Evolutionary conservation across 2,329 filamentous ascomycete genomes (phyloP).

Genomic region (Rhynchosporium agropyri): DNA sequence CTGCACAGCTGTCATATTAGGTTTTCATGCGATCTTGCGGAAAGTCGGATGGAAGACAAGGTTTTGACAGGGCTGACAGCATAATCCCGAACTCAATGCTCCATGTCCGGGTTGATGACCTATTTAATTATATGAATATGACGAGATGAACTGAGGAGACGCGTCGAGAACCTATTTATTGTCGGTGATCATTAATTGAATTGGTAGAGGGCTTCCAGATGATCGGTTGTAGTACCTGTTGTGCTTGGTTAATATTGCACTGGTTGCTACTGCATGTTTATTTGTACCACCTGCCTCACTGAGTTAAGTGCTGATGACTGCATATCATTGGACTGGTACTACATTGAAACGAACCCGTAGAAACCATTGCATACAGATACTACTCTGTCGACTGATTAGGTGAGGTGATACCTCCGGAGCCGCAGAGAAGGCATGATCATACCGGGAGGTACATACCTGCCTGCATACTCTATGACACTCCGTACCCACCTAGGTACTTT

Average conservation of each 20-base stretch:
- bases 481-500: too few relatives aligned
- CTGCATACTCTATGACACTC: constrained; percentile 2
- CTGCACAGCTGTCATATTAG: constrained; percentile 4
- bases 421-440: constrained; percentile 23
- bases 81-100: too few relatives aligned
- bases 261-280: neutral
- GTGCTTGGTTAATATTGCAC: too few relatives aligned
- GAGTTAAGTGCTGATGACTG: constrained; percentile 1
- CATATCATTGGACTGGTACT: constrained; percentile 1
- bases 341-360: neutral
- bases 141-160: too few relatives aligned
- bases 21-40: neutral
- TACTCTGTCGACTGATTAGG: neutral
- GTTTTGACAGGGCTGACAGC: too few relatives aligned
- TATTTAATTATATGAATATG: too few relatives aligned
- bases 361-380: neutral
- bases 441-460: neutral
- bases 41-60: neutral
- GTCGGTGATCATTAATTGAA: too few relatives aligned
- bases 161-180: too few relatives aligned
- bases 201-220: too few relatives aligned
- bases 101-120: too few relatives aligned
- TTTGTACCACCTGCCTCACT: neutral
- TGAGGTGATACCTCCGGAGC: constrained; percentile 19
- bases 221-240: too few relatives aligned